These are phyloP conservation scores for Neurospora sp. DNA, from an alignment of 495 filamentous ascomycete genomes.

Conservation along the genomic window DNA sequence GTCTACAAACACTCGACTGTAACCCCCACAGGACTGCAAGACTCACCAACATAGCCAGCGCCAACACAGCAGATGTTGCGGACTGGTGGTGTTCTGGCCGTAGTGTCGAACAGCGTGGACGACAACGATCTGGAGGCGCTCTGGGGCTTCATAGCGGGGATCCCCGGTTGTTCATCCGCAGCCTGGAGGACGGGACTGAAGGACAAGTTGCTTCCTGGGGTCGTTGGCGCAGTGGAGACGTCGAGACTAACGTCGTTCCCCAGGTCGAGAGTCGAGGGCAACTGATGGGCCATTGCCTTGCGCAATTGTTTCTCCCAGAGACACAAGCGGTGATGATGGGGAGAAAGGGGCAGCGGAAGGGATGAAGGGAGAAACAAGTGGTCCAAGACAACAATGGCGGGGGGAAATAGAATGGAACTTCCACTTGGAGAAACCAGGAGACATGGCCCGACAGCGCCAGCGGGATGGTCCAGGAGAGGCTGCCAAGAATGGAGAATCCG, in stretches of 20 bases:
- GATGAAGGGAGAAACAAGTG: not conserved
- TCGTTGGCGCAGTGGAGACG: conserved; percentile 42
- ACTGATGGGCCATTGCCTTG: not conserved
- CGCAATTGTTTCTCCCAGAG: not conserved
- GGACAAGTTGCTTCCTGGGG: conserved; percentile 39
- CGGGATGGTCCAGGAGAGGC: not conserved
- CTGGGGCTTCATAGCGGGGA: conserved; percentile 6
- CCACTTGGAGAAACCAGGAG: not conserved
- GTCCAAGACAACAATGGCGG: not conserved
- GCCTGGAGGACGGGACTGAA: conserved; percentile 32
- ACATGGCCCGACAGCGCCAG: not conserved
- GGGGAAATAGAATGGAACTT: not conserved
- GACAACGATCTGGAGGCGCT: conserved; percentile 9
- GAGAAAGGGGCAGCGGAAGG: not conserved
- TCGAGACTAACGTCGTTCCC: conserved; percentile 12
- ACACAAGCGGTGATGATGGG: not conserved
- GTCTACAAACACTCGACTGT: not conserved
- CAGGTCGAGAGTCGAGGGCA: conserved; percentile 7
- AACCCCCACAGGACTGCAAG: not conserved
- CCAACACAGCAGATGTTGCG: conserved; percentile 35
- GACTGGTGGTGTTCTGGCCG: conserved; percentile 20
- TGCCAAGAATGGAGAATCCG: not conserved
- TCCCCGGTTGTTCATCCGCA: conserved; percentile 14
- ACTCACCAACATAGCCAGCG: conserved; percentile 22
- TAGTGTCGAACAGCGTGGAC: conserved; percentile 11